Conservation (phyloP, 306 rosid genomes). For the Hylodesmum podocarpum region DNA sequence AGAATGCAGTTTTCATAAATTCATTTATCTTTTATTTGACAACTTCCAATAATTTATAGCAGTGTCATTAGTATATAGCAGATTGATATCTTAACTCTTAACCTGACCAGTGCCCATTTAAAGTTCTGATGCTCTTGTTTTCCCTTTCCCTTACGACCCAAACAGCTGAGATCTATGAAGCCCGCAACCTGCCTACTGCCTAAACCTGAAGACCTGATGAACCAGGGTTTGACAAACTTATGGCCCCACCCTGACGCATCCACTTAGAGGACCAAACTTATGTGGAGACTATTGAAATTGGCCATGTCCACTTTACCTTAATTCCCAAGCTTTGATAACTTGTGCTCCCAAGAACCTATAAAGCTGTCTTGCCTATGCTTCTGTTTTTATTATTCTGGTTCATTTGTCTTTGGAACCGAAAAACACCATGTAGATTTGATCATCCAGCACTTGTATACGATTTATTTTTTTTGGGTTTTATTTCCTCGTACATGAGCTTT, state of each 20-base stretch:
- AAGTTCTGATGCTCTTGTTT: slow-evolving; percentile 90
- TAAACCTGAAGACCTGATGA: slow-evolving; percentile 96
- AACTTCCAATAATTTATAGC: slow-evolving; percentile 40
- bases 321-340: slow-evolving; percentile 74
- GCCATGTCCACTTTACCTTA: slow-evolving; percentile 76
- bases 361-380: slow-evolving; percentile 55
- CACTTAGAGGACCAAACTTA: slow-evolving; percentile 78
- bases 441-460: slow-evolving; percentile 40
- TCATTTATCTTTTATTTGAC: slow-evolving; percentile 42
- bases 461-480: slow-evolving; percentile 30
- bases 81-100: slow-evolving; percentile 71
- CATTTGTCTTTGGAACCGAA: slow-evolving; percentile 45
- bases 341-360: slow-evolving; percentile 80
- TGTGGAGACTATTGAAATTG: slow-evolving; percentile 62
- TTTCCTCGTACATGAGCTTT: slow-evolving; percentile 35
- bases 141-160: slow-evolving; percentile 94
- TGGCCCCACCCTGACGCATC: slow-evolving; percentile 94
- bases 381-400: slow-evolving; percentile 50
- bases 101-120: slow-evolving; percentile 78
- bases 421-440: slow-evolving; percentile 51
- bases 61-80: slow-evolving; percentile 39
- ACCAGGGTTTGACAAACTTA: slow-evolving; percentile 92
- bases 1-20: slow-evolving; percentile 33
- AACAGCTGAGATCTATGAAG: slow-evolving; percentile 99
- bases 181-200: slow-evolving; percentile 98